Base-by-base conservation (phyloP, 2,329 filamentous ascomycete genomes). In the Rhynchosporium secalis region DNA sequence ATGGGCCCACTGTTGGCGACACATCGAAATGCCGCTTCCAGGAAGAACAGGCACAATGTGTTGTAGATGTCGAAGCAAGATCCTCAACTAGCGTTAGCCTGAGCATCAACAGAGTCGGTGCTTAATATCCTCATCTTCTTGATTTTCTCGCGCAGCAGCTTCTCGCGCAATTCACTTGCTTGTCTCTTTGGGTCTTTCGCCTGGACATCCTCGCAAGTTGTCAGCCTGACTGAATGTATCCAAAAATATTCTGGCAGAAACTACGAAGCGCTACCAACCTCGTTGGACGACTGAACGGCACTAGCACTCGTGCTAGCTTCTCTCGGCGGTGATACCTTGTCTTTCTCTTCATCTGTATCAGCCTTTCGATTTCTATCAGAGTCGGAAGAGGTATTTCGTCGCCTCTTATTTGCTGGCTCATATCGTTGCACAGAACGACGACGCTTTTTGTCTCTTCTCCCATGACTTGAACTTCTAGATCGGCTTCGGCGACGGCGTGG, bases 71-170 rank as follows among this genome's bases (percentile, higher is more conserved):
- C 46, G 43, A 47, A 49, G 55, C 28, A 12, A 49, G 40, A 63
- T 72, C 72, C 77, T 77, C 74, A 76, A 72, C 68, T 72, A 71
- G 72, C 69, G 79, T 81, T 81, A 82, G 79, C 78, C 72, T 80
- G 71, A 76, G 73, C 73, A 65, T 75, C 75, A 71, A 72, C 72
- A 68, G 66, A 66, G 41, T 69, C 67, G 60, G 67, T 76, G 73
- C 76, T 80, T 70, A 78, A 80, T 74, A 76, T 79, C 78, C 80
- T 81, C 80, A 81, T 82, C 78, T 82, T 79, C 75, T 80, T 81
- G 67, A 83, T 81, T 72, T 77, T 79, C 67, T 83, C 80, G 72
- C 77, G 79, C n/a, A 83, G 73, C 70, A 83, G 76, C 70, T 76
- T 79, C 72, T 83, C 81, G 64, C 78, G 76, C 63, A 79, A 73